phyloP scores from a whole-genome alignment of 805 yeast species.

The Lipomyces anomalus region DNA sequence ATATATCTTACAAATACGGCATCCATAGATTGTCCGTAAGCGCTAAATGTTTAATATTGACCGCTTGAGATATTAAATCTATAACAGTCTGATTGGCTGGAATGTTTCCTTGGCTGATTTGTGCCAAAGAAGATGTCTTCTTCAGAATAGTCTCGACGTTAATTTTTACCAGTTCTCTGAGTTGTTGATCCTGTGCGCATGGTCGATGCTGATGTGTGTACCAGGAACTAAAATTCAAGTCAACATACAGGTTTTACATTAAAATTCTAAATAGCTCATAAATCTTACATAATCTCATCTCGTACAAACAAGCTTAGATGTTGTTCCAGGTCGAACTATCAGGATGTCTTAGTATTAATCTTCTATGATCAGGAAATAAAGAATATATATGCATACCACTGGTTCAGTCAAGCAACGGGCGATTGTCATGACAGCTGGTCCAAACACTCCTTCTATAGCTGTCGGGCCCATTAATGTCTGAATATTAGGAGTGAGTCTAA shows the following conservation, averaged over 20 bases:
- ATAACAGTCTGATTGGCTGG: constrained; percentile 84
- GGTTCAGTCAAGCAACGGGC: constrained; percentile 88
- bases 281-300: constrained; percentile 66
- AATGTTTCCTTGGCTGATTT: constrained; percentile 50
- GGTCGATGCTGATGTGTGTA: constrained; percentile 77
- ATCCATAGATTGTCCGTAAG: constrained; percentile 89
- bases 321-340: constrained; percentile 86
- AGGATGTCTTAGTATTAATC: no score
- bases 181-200: constrained; percentile 72
- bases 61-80: constrained; percentile 90
- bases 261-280: not conserved
- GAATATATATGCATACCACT: no score
- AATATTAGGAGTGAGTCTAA: constrained; percentile 91
- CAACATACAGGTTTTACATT: not conserved
- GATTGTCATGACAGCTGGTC: constrained; percentile 76
- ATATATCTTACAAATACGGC: constrained; percentile 79
- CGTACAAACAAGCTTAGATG: constrained; percentile 90
- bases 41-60: constrained; percentile 88
- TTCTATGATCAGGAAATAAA: no score
- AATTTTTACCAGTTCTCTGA: constrained; percentile 78
- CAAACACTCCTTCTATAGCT: constrained; percentile 85
- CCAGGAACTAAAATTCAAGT: constrained; percentile 52
- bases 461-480: constrained; percentile 91
- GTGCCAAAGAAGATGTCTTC: constrained; percentile 72
- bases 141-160: constrained; percentile 82